Evolutionary conservation across 202 grass and related monocot species (phyloP), one percentile per base, ranked within the genome.

Genomic region (Setaria viridis): DNA sequence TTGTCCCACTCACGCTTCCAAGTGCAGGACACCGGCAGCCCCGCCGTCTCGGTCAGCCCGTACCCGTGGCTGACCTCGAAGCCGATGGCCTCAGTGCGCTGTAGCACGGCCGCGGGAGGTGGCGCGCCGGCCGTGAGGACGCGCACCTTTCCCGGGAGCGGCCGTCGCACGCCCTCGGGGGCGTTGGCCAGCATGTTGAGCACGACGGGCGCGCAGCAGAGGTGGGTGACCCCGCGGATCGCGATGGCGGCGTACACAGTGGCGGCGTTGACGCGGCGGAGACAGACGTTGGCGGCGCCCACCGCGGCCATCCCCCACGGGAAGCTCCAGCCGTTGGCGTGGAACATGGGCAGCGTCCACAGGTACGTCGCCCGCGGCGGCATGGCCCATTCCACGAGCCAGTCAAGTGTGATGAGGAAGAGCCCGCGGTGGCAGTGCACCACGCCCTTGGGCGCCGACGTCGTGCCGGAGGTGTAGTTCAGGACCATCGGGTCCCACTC

Each of bases 321-420:
- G 81, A 90, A 95, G 80, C 87, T 92, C 95, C 93, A 98, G 0
- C 95, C 95, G 73, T 98, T 98, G 71, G 81, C 91, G 88, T 98
- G 95, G 80, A 95, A 98, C 95, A 98, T 95, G 25, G 95, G 93
- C 45, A 98, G 88, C 62, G 95, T 98, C 95, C 95, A 95, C 53
- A 98, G 86, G 82, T 92, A 95, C 62, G 88, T 91, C 20, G 95
- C 88, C 29, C 19, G 53, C 87, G 8, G 70, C 50, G 95, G 91
- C 34, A 95, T 35, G 5, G 70, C 30, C 95, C 95, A 98, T 1
- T 87, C 86, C 0, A 92, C 64, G 33, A 98, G 84, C 67, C 89
- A 93, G 65, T 95, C 93, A 0, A 95, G 0, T 4, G 89, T 92
- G 10, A 95, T 9, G 0, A 95, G 12, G 81, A 86, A 94, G 83